Base-by-base conservation (phyloP, 2,329 filamentous ascomycete species). In the Cercospora beticola region DNA sequence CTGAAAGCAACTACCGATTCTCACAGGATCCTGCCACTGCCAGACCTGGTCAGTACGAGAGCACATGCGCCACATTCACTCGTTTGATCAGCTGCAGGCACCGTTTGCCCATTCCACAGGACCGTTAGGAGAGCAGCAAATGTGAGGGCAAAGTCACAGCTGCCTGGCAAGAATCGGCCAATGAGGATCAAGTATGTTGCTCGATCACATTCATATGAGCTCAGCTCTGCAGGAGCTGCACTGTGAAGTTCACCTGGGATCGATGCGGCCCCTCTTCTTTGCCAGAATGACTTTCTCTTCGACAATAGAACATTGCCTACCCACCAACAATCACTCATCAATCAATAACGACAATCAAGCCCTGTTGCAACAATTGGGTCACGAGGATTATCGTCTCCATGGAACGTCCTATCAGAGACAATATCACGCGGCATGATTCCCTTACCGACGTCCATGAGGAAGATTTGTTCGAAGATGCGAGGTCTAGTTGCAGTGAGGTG, bases 401-500 rank as follows among this genome's bases (percentile, higher is more conserved):
- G 58, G 30, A 61, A 12, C 16, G 40, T 12, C 30, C 26, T 21
- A 61, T 61, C 18, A 36, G 58, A 14, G 18, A 54, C n/a, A 14
- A n/a, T 30, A 40, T 54, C 10, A 36, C 23, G 10, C 61, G 61
- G 8, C 61, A 54, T 54, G 61, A 56, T 49, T 63, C 61, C n/a
- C 10, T 63, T 26, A 63, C 61, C 10, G 46, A 52, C 7, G 30
- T 52, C 43, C 28, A 63, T 21, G n/a, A 43, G 4, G 58, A 61
- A 5, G 31, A 43, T 9, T 9, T 26, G n/a, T 61, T 9, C 14
- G 59, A 46, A 10, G 23, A 43, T 30, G 33, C 23, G 1, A 28
- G 36, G 18, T 26, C 59, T 12, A 62, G 33, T 26, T 28, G 21
- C 30, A 52, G 52, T 26, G 43, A 63, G 28, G 61, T 21, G 28